Percentiles rank a stretch among this genome's conserved stretches.
Conservation (phyloP, 2,329 filamentous ascomycete genomes). For the Aspergillus intermedius region DNA sequence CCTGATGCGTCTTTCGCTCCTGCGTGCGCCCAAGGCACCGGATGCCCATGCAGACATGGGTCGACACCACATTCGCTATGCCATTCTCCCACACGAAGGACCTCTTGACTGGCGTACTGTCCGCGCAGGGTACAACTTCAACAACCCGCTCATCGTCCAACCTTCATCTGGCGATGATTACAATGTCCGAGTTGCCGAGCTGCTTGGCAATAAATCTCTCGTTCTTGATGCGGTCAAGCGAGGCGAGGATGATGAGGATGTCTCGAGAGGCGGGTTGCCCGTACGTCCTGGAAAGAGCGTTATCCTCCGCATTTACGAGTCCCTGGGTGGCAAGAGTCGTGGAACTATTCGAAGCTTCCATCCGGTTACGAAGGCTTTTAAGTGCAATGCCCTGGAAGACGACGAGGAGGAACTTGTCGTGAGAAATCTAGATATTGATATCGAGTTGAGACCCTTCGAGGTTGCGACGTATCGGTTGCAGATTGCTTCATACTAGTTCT, state of each 20-base stretch:
- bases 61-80: conserved; percentile 77
- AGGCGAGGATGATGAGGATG: conserved; percentile 78
- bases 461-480: conserved; percentile 71
- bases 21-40: conserved; percentile 84
- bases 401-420: conserved; percentile 62
- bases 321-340: conserved; percentile 71
- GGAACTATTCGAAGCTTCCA: conserved; percentile 64
- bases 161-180: conserved; percentile 24
- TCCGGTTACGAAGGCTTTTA: conserved; percentile 68
- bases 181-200: conserved; percentile 52
- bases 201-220: conserved; percentile 62
- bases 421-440: conserved; percentile 44
- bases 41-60: conserved; percentile 95
- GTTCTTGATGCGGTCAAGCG: conserved; percentile 88
- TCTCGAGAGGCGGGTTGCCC: conserved; percentile 52
- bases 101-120: conserved; percentile 66
- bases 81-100: conserved; percentile 78
- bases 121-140: conserved; percentile 81
- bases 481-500: conserved; percentile 29
- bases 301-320: conserved; percentile 80
- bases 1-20: conserved; percentile 78
- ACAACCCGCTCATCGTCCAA: conserved; percentile 65
- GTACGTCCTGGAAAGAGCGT: conserved; percentile 68
- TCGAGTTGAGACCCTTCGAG: conserved; percentile 73
- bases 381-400: conserved; percentile 85